Evolutionary conservation across 179 eudicot genomes (phyloP).

Genomic region (Dionaea muscipula): DNA sequence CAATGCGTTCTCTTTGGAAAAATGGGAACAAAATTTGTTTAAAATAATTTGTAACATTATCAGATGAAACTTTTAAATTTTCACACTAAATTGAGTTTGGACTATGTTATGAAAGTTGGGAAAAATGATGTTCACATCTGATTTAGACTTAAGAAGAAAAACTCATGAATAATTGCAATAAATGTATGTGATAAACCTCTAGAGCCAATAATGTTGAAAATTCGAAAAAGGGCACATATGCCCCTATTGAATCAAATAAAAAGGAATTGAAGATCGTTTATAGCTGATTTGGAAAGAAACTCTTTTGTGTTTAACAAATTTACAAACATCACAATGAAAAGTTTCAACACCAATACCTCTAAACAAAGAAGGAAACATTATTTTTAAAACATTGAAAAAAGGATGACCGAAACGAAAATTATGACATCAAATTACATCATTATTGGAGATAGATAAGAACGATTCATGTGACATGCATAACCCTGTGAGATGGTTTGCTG

Average conservation of each 20-base stretch:
- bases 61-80: neutral
- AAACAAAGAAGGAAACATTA: neutral
- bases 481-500: no score
- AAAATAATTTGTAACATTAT: neutral
- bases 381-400: neutral
- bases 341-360: neutral
- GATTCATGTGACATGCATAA: no score
- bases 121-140: no score
- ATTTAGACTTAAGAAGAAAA: constrained; percentile 4
- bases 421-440: neutral
- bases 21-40: neutral
- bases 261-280: neutral
- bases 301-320: neutral
- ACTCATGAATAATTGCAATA: neutral
- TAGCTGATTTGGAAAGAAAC: constrained; percentile 3
- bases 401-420: neutral
- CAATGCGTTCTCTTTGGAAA: neutral
- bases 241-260: constrained; percentile 1
- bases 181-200: neutral
- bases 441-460: neutral
- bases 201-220: neutral
- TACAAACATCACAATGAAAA: neutral
- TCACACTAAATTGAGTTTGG: neutral
- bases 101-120: neutral
- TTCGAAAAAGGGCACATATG: neutral